These are phyloP conservation scores for Cyphellophora europaea DNA, from an alignment of 2,329 filamentous ascomycete genomes.

Conservation along the genomic window DNA sequence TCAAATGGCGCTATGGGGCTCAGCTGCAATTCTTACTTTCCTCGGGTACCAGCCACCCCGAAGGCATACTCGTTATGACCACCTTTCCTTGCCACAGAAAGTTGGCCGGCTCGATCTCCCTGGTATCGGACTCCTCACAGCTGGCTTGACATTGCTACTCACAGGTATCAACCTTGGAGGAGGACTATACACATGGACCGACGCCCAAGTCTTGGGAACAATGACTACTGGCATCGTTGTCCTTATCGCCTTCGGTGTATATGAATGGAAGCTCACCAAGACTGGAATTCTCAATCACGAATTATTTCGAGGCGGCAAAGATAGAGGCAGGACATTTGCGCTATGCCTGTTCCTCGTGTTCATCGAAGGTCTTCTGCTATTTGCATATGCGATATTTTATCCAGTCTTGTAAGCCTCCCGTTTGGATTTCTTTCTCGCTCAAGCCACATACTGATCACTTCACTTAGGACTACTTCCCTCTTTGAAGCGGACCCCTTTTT, in stretches of 20 bases:
- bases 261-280: constrained; percentile 10
- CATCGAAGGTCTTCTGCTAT: constrained; percentile 4
- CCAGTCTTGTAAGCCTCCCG: constrained; percentile 2
- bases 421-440: background rate
- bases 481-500: constrained; percentile 4
- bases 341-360: constrained; percentile 3
- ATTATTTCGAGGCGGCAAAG: constrained; percentile 5
- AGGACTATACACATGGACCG: constrained; percentile 7
- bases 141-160: constrained; percentile 7
- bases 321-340: constrained; percentile 1
- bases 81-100: constrained; percentile 7
- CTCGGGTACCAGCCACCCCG: constrained; percentile 8
- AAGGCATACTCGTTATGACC: constrained; percentile 8
- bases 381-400: constrained; percentile 3
- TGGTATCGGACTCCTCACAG: constrained; percentile 5
- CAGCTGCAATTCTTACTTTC: constrained; percentile 4
- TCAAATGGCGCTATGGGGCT: constrained; percentile 6
- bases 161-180: constrained; percentile 8
- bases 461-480: constrained; percentile 1
- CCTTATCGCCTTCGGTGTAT: constrained; percentile 7
- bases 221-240: constrained; percentile 6
- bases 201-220: constrained; percentile 4
- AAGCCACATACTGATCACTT: background rate
- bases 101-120: constrained; percentile 4
- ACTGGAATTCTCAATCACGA: constrained; percentile 10